Evolutionary conservation across 208 protist genomes (phyloP).

Genomic region (Trypanosoma avium): DNA sequence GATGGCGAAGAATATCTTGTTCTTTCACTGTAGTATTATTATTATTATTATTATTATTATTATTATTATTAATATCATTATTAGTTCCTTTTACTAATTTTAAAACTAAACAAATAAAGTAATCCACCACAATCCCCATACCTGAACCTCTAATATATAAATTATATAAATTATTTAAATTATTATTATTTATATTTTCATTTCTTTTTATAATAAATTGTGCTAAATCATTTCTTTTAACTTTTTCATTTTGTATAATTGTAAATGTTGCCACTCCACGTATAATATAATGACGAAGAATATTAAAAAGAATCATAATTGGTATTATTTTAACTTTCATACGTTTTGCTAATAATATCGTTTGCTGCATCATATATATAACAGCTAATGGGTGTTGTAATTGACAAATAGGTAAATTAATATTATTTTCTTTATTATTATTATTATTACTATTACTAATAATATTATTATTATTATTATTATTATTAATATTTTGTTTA

Average conservation of each 20-base stretch:
- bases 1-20: constrained; percentile 13
- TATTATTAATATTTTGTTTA: too few relatives aligned
- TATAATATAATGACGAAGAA: constrained; percentile 12
- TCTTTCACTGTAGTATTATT: neutral
- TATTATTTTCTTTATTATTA: too few relatives aligned
- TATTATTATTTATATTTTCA: constrained; percentile 5
- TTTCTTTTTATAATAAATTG: too few relatives aligned
- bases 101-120: constrained; percentile 10
- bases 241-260: neutral
- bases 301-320: constrained; percentile 21
- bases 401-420: too few relatives aligned
- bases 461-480: neutral
- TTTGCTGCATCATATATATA: too few relatives aligned
- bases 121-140: constrained; percentile 14
- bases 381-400: too few relatives aligned
- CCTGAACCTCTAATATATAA: constrained; percentile 14
- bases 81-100: too few relatives aligned
- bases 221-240: neutral
- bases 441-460: neutral
- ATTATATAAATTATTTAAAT: neutral
- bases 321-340: neutral
- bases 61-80: neutral
- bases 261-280: constrained; percentile 19
- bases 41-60: neutral
- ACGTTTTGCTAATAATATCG: too few relatives aligned